Evolutionary conservation across 306 rosid species (phyloP).

Genomic region (Pterocarpus santalinus): DNA sequence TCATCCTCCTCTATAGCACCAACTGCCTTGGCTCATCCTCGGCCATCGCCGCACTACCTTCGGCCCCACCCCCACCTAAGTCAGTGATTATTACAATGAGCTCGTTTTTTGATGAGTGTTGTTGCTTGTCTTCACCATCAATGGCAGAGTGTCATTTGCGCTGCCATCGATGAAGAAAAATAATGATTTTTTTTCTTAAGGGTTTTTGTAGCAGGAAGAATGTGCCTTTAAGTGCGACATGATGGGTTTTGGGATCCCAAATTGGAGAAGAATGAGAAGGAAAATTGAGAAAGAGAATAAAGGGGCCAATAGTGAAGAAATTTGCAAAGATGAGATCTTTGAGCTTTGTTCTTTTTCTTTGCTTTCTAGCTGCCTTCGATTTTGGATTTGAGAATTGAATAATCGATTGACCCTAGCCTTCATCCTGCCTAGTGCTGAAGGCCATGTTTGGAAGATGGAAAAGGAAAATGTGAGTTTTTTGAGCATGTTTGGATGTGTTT

Average conservation of each 20-base stretch:
- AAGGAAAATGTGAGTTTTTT: constrained; percentile 7
- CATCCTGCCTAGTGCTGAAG: constrained; percentile 76
- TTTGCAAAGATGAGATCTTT: constrained; percentile 76
- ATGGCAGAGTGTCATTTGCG: no score
- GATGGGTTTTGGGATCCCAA: constrained; percentile 84
- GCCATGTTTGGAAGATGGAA: constrained; percentile 54
- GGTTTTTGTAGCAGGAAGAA: constrained; percentile 54
- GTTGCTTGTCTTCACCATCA: no score
- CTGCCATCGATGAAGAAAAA: no score
- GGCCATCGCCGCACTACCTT: no score
- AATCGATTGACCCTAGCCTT: constrained; percentile 68
- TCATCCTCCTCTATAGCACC: no score
- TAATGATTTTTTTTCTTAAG: constrained; percentile 39
- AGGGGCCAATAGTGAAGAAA: constrained; percentile 82
- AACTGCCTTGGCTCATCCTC: no score
- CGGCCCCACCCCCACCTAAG: no score
- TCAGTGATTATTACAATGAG: no score
- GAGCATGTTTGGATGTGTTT: no score
- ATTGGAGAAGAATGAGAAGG: constrained; percentile 70
- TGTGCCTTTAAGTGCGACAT: constrained; percentile 57
- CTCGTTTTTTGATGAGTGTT: no score
- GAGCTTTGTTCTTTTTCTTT: constrained; percentile 62
- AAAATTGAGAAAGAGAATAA: constrained; percentile 68
- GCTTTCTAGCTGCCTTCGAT: constrained; percentile 71
- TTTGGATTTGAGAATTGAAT: constrained; percentile 77